Base-by-base conservation (phyloP, 2,329 filamentous ascomycete species). In the Proliferodiscus dingleyae region DNA sequence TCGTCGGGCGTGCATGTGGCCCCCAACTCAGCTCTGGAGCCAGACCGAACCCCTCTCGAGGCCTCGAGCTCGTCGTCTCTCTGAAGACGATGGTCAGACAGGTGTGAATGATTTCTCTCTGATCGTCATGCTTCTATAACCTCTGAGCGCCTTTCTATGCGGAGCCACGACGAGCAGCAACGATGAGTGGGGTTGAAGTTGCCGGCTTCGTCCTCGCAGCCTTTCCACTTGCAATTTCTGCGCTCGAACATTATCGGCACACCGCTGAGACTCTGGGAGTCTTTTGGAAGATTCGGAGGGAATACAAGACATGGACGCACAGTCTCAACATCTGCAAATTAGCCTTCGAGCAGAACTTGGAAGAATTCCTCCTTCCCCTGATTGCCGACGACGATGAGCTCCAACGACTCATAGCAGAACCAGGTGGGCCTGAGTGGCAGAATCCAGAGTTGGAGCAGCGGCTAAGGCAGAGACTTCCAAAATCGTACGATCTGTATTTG, bases 211-310 rank as follows among this genome's bases (percentile, higher is more conserved):
- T 53, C 10, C 41, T 56, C 7, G 54, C 42, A 2, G 40, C 43
- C 9, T 32, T 55, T 16, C 54, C 52, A 2, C 29, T 56, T 18
- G 33, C 51, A 29, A 50, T 55, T 3, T 53, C 52, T 2, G 39
- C 45, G 2, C 34, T 48, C 3, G 50, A 55, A n/a, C 47, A 56
- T 23, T 56, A 51, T 43, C 40, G 41, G 10, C 29, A 50, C 13
- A 48, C 32, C 1, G 43, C 41, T 8, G 47, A 51, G 29, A 16
- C 40, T 5, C 39, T 56, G 11, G 37, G 34, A 33, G 43, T 39
- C 10, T 56, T 47, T 50, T 54, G 49, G 52, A 50, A 49, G 19
- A 30, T 52, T 37, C 50, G 48, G 22, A 22, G 21, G 4, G 49
- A 52, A 19, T 54, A 49, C 18, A 43, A 23, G 4, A 54, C 51